Conservation (phyloP, 441 rosid genomes). For the Pelargonium cotyledonis region DNA sequence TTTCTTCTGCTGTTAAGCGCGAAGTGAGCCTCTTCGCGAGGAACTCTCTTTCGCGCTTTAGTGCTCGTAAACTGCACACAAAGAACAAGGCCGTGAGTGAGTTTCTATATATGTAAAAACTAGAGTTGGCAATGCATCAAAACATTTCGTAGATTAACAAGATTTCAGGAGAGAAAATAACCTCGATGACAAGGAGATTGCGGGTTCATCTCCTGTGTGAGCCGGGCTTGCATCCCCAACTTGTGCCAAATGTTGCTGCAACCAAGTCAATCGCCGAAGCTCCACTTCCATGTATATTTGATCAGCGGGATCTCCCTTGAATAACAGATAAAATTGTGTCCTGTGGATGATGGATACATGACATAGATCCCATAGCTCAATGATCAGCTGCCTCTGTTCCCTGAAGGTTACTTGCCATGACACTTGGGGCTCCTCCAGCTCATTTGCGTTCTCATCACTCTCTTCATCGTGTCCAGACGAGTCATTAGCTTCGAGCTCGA, state of each 20-base stretch:
- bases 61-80: conserved; percentile 56
- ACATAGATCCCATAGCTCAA: conserved; percentile 96
- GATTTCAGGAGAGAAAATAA: conserved; percentile 19
- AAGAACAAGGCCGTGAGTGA: background rate
- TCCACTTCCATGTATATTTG: conserved; percentile 99
- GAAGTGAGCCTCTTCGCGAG: conserved; percentile 74
- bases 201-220: conserved; percentile 54
- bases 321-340: conserved; percentile 87
- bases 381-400: conserved; percentile 88
- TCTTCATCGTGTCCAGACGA: conserved; percentile 70
- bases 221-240: conserved; percentile 88
- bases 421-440: conserved; percentile 51
- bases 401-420: conserved; percentile 73
- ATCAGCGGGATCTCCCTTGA: conserved; percentile 92
- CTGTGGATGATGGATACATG: conserved; percentile 83
- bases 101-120: background rate
- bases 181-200: conserved; percentile 81
- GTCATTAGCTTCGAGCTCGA: conserved; percentile 94
- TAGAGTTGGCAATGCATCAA: background rate
- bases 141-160: background rate
- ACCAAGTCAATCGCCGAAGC: conserved; percentile 91
- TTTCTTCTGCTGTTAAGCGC: conserved; percentile 62
- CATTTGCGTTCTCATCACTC: conserved; percentile 43
- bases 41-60: conserved; percentile 89
- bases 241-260: conserved; percentile 86